Conservation (phyloP, 345 rosid genomes). For the Streptanthus diversifolius region DNA sequence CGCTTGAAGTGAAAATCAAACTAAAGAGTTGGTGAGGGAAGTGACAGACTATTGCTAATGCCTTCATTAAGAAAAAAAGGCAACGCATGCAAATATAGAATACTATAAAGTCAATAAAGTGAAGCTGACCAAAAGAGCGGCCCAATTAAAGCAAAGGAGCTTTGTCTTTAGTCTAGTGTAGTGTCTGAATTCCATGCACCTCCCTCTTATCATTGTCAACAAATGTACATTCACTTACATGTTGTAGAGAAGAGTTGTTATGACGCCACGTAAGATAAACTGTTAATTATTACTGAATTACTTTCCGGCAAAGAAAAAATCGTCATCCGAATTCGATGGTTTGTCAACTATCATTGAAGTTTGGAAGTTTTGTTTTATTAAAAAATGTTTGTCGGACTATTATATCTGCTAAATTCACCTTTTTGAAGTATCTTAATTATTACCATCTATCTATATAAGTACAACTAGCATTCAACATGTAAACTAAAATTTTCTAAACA, state of each 20-base stretch:
- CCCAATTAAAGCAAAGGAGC: not conserved
- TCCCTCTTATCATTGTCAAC: not conserved
- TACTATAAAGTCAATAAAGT: constrained; percentile 14
- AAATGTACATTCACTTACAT: not conserved
- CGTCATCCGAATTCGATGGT: not conserved
- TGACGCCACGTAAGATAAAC: not conserved
- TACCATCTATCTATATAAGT: not conserved
- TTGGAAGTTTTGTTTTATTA: not conserved
- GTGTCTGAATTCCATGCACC: constrained; percentile 20
- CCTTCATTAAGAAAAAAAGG: not conserved
- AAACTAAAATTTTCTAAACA: not conserved
- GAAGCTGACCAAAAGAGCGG: not conserved
- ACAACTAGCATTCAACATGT: not conserved
- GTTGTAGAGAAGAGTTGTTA: not conserved
- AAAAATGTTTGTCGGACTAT: not conserved
- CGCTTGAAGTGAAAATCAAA: constrained; percentile 1
- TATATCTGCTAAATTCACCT: no score
- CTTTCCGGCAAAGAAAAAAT: not conserved
- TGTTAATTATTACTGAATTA: not conserved
- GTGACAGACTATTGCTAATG: constrained; percentile 3
- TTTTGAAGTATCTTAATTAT: not conserved
- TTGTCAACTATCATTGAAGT: not conserved
- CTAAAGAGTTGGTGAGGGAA: constrained; percentile 24
- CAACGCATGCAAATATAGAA: not conserved
- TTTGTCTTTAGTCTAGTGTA: not conserved